Evolutionary conservation across 768 basidiomycete genomes (phyloP).

Genomic region (Daedalea quercina): DNA sequence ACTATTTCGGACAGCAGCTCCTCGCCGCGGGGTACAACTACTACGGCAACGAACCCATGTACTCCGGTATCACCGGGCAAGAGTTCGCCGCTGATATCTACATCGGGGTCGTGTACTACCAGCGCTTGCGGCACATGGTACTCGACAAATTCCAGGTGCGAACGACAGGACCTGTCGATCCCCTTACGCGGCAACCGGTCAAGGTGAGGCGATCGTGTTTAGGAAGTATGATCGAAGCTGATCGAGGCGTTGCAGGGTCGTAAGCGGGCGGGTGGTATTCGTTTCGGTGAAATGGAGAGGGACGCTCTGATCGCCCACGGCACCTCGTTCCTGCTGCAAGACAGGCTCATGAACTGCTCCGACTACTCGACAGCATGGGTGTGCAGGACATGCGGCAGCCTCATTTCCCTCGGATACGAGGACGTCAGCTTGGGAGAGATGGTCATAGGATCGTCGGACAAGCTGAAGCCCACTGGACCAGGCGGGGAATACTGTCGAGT

Average conservation of each 20-base stretch:
- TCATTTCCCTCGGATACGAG: conserved; percentile 95
- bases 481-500: conserved; percentile 93
- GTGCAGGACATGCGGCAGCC: conserved; percentile 90
- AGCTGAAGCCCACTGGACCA: conserved; percentile 57
- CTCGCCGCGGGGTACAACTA: conserved; percentile 95
- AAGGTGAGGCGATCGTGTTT: conserved; percentile 50
- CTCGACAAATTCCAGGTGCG: conserved; percentile 99
- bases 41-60: conserved; percentile 99
- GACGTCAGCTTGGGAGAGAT: conserved; percentile 70
- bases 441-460: conserved; percentile 41
- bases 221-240: background rate
- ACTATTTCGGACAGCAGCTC: conserved; percentile 96
- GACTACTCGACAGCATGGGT: conserved; percentile 99
- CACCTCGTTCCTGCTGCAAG: conserved; percentile 96
- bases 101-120: conserved; percentile 97
- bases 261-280: conserved; percentile 97
- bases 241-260: conserved; percentile 51
- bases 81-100: conserved; percentile 99
- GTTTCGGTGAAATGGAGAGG: conserved; percentile 99
- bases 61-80: conserved; percentile 97
- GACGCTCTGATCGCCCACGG: conserved; percentile 98
- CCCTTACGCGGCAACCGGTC: conserved; percentile 92
- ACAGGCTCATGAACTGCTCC: conserved; percentile 98
- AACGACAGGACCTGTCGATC: conserved; percentile 96
- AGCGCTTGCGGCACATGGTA: conserved; percentile 98